Conservation (phyloP, 768 basidiomycete genomes). For the Rhodotorula toruloides region DNA sequence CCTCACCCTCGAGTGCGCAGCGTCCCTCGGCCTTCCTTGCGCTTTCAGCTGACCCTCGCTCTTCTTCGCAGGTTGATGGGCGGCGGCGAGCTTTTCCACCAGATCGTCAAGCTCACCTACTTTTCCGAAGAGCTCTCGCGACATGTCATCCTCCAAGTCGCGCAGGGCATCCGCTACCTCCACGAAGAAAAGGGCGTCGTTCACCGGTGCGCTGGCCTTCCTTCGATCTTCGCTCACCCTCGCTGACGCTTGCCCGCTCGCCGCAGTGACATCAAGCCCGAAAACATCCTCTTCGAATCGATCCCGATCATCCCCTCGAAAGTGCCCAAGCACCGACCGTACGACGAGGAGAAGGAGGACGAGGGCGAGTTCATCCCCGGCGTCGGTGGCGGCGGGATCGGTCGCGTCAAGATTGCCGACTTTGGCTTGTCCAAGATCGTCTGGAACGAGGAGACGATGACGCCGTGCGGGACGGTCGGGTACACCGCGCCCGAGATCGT, state of each 20-base stretch:
- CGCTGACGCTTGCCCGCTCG: not conserved
- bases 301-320: slow-evolving; percentile 88
- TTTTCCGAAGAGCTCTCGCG: slow-evolving; percentile 96
- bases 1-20: slow-evolving; percentile 74
- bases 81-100: slow-evolving; percentile 96
- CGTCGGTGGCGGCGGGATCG: slow-evolving; percentile 93
- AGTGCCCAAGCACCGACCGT: slow-evolving; percentile 67
- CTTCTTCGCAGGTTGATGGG: slow-evolving; percentile 66
- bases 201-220: slow-evolving; percentile 58
- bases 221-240: not conserved
- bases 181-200: slow-evolving; percentile 98
- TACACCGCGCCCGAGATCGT: slow-evolving; percentile 99
- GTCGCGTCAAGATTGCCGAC: slow-evolving; percentile 96
- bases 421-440: slow-evolving; percentile 96
- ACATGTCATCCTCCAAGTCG: slow-evolving; percentile 83
- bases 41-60: not conserved
- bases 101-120: slow-evolving; percentile 98
- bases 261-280: slow-evolving; percentile 86
- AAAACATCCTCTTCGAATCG: slow-evolving; percentile 87
- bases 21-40: not conserved
- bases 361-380: slow-evolving; percentile 93
- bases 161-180: slow-evolving; percentile 81
- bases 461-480: slow-evolving; percentile 98
- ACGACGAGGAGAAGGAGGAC: slow-evolving; percentile 97
- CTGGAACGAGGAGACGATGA: slow-evolving; percentile 99